Evolutionary conservation across 2,329 filamentous ascomycete species (phyloP).

Genomic region (Hymenoscyphus infarciens): DNA sequence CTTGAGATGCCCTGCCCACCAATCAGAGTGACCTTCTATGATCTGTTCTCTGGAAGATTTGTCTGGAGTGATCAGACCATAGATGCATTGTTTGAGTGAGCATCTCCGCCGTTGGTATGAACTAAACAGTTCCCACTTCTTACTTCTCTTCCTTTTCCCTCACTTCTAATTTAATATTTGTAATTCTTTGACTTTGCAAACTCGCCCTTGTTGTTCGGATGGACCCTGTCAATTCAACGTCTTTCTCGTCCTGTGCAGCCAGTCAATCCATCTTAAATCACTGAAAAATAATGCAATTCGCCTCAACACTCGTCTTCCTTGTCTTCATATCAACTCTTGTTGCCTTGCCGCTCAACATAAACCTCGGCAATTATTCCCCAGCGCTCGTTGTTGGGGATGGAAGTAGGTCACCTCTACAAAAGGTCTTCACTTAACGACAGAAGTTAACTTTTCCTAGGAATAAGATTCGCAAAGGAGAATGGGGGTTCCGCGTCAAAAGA

Average conservation of each 20-base stretch:
- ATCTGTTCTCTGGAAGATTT: neutral
- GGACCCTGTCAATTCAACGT: neutral
- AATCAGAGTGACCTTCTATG: neutral
- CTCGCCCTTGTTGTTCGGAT: neutral
- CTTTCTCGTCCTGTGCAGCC: neutral
- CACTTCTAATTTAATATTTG: neutral
- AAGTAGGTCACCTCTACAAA: neutral
- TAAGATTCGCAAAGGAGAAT: neutral
- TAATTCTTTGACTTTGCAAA: neutral
- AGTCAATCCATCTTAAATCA: neutral
- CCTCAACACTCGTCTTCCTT: neutral
- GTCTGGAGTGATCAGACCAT: neutral
- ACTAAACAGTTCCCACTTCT: neutral
- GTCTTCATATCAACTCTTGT: conserved; percentile 5
- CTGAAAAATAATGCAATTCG: neutral
- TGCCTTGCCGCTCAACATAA: conserved; percentile 29
- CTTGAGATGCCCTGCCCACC: neutral
- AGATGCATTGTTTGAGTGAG: neutral
- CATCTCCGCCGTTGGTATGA: neutral
- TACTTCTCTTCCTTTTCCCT: neutral
- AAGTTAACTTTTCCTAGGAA: neutral
- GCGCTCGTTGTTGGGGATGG: conserved; percentile 39
- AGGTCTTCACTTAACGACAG: neutral
- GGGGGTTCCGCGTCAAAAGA: neutral
- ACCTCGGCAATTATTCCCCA: conserved; percentile 17